Base-by-base conservation (phyloP, 1,284 basidiomycete species). In the Ustilago cynodontis region DNA sequence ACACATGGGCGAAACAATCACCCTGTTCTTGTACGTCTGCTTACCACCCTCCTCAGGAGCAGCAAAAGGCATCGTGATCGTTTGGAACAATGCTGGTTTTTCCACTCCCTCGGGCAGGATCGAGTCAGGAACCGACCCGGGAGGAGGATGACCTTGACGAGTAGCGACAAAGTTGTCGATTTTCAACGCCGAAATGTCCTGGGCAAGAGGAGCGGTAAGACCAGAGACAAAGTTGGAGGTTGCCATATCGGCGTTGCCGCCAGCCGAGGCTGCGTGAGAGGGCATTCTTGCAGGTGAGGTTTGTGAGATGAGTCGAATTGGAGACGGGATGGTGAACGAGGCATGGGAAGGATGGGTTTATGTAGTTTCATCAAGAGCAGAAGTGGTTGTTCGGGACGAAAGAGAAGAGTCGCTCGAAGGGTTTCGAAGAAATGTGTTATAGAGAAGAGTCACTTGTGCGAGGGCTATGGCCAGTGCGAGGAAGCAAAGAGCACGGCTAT, bases 1-100 rank as follows among this genome's bases (percentile, higher is more conserved):
- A 47, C 83, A 84, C 83, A 84, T 82, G 41, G 82, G 83, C 13
- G 77, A 65, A 16, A 83, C 76, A 39, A 79, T 67, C 18, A 78
- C 72, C 31, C 81, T 72, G 65, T 85, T 85, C 71, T 85, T 85
- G 59, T 78, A 77, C 28, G 61, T 77, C 28, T 79, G 56, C n/a
- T 54, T 66, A 13, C 53, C 57, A 1, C 14, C 37, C 2, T 59
- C 49, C 9, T 70, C 51, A 5, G 67, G 61, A 9, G 18, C 26
- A n/a, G 71, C 63, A 41, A 72, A 64, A 2, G 80, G 80, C 20
- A 82, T 39, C 14, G 77, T 65, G 9, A 82, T 39, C 18, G 69
- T 45, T 33, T 69, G 52, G 63, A 85, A 80, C 11, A 85, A 71
- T 22, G 69, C 60, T 13, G 84, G 84, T n/a, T 74, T 74, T 35